Conservation (phyloP, 768 basidiomycete species). For the Leccinellum luteum region DNA sequence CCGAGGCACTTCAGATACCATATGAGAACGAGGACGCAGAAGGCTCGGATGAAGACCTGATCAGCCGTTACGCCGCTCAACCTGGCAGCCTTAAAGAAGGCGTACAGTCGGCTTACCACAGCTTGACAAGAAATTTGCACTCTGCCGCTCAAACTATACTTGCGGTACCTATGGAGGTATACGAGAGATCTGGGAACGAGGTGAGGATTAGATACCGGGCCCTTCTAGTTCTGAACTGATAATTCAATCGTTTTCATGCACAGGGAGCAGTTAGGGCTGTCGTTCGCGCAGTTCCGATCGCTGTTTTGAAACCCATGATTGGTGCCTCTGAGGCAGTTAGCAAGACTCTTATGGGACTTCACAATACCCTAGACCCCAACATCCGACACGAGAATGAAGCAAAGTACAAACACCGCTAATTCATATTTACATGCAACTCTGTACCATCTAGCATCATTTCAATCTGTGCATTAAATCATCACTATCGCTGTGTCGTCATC, state of each 20-base stretch:
- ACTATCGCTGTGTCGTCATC: neutral
- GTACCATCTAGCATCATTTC: slow-evolving; percentile 20
- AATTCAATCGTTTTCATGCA: neutral
- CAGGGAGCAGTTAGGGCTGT: slow-evolving; percentile 93
- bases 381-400: slow-evolving; percentile 81
- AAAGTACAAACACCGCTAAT: slow-evolving; percentile 85
- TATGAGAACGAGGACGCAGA: slow-evolving; percentile 30
- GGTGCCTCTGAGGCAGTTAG: slow-evolving; percentile 96
- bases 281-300: slow-evolving; percentile 95
- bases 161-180: slow-evolving; percentile 98
- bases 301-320: slow-evolving; percentile 97
- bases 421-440: slow-evolving; percentile 10
- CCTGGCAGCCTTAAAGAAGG: slow-evolving; percentile 83
- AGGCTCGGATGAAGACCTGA: slow-evolving; percentile 49
- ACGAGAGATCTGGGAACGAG: slow-evolving; percentile 90
- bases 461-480: slow-evolving; percentile 17
- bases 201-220: slow-evolving; percentile 39
- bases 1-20: slow-evolving; percentile 60
- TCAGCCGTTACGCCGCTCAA: slow-evolving; percentile 92
- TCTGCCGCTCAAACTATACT: slow-evolving; percentile 98
- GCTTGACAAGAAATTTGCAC: slow-evolving; percentile 80
- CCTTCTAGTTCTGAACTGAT: neutral
- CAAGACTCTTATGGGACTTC: slow-evolving; percentile 90
- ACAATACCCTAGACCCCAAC: slow-evolving; percentile 89
- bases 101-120: slow-evolving; percentile 87